Conservation (phyloP, 768 basidiomycete species). For the Mycena galericulata region DNA sequence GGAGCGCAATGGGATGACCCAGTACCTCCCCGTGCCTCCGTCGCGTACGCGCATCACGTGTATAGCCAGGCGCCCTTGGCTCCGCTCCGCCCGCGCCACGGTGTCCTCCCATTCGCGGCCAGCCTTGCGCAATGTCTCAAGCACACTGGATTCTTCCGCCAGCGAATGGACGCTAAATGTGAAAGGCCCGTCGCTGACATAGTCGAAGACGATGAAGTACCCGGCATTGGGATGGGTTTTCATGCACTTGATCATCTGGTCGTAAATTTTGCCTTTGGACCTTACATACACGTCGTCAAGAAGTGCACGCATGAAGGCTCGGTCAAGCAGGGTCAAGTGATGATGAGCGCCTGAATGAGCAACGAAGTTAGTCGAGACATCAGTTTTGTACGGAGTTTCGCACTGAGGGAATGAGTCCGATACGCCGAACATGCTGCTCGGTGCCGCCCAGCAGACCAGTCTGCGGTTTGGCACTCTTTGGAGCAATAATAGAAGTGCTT, state of each 20-base stretch:
- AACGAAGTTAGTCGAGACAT: neutral
- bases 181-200: neutral
- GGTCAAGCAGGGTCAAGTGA: neutral
- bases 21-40: neutral
- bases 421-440: no score
- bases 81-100: neutral
- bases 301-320: slow-evolving; percentile 10
- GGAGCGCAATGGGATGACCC: slow-evolving; percentile 8
- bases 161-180: neutral
- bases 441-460: no score
- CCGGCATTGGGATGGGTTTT: neutral
- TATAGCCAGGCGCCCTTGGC: neutral
- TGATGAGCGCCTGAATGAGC: neutral
- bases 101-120: neutral
- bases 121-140: neutral
- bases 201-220: slow-evolving; percentile 8
- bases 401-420: neutral
- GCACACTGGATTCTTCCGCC: neutral
- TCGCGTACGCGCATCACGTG: slow-evolving; percentile 6
- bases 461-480: no score
- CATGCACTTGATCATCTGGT: neutral
- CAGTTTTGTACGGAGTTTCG: no score
- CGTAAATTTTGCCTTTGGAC: neutral
- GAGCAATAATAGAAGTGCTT: no score
- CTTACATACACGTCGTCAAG: neutral